Percentiles rank a stretch among this genome's conserved stretches.
These are phyloP conservation scores for Melastoma candidum DNA, from an alignment of 441 rosid species.

Conservation along the genomic window DNA sequence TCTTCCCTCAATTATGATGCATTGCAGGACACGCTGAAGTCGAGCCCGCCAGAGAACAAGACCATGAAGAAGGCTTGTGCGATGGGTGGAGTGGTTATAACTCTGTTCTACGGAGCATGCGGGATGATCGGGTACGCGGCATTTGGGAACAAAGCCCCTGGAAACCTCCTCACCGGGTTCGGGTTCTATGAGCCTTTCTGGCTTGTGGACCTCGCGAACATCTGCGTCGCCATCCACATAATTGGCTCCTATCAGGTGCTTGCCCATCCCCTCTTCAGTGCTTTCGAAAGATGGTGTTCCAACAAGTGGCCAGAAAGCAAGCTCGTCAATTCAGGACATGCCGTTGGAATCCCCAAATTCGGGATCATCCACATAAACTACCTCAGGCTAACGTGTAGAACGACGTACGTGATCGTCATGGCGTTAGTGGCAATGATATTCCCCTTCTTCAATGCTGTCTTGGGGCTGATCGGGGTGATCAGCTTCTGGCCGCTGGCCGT, in stretches of 20 bases:
- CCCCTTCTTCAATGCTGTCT: conserved; percentile 33
- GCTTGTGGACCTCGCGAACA: conserved; percentile 51
- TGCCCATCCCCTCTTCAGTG: conserved; percentile 22
- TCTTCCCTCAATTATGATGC: background rate
- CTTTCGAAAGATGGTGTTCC: conserved; percentile 21
- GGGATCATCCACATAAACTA: conserved; percentile 10
- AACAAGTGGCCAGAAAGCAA: conserved; percentile 21
- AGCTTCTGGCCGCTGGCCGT: conserved; percentile 31
- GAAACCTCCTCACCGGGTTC: conserved; percentile 52
- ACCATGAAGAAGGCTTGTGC: conserved; percentile 48
- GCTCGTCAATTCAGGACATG: conserved; percentile 11
- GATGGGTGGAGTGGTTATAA: conserved; percentile 31
- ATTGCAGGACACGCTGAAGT: conserved; percentile 40
- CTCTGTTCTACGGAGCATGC: conserved; percentile 43
- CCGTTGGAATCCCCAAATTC: conserved; percentile 4
- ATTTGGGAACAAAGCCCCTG: conserved; percentile 46
- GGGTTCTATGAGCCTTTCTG: conserved; percentile 54
- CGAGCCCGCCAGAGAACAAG: conserved; percentile 47
- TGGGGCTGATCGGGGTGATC: conserved; percentile 26
- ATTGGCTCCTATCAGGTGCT: conserved; percentile 28
- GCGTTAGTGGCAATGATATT: conserved; percentile 26
- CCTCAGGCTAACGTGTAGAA: conserved; percentile 26
- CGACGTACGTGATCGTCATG: conserved; percentile 15
- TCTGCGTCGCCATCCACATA: conserved; percentile 43
- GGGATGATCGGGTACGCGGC: conserved; percentile 54